phyloP scores from a whole-genome alignment of 495 filamentous ascomycete species.

The Pyronema domesticum region DNA sequence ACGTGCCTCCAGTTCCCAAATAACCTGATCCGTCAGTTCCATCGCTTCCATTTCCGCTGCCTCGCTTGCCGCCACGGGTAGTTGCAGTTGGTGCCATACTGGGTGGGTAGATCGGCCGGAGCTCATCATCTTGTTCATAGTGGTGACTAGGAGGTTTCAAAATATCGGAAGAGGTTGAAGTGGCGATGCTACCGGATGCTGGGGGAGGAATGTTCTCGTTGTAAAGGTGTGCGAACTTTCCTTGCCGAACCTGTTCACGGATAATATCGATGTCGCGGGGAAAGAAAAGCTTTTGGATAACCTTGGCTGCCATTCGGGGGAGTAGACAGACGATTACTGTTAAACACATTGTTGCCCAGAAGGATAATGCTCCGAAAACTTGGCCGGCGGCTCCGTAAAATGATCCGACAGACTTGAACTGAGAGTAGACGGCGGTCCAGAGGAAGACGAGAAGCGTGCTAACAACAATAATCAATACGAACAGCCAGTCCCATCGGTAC shows the following conservation, averaged over 20 bases:
- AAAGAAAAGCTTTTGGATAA: conserved; percentile 79
- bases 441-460: conserved; percentile 82
- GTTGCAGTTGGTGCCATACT: conserved; percentile 58
- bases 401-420: conserved; percentile 40
- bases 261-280: conserved; percentile 91
- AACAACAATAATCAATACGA: conserved; percentile 56
- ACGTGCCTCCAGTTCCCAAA: conserved; percentile 24
- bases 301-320: conserved; percentile 70
- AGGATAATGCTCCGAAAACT: conserved; percentile 61
- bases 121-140: conserved; percentile 53
- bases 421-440: conserved; percentile 88
- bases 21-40: conserved; percentile 76
- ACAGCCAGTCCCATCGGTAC: conserved; percentile 95
- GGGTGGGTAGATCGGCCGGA: conserved; percentile 77
- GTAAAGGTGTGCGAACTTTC: conserved; percentile 58
- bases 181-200: conserved; percentile 5
- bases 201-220: conserved; percentile 26
- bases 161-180: conserved; percentile 43
- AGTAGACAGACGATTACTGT: conserved; percentile 63
- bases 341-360: conserved; percentile 67
- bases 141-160: conserved; percentile 40
- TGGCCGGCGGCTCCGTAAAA: conserved; percentile 68
- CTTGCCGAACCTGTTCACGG: conserved; percentile 69
- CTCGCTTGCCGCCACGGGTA: conserved; percentile 51
- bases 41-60: conserved; percentile 77